Evolutionary conservation across 2,329 filamentous ascomycete species (phyloP), one percentile per base, ranked within the genome.

Genomic region (Rutstroemia sp.): DNA sequence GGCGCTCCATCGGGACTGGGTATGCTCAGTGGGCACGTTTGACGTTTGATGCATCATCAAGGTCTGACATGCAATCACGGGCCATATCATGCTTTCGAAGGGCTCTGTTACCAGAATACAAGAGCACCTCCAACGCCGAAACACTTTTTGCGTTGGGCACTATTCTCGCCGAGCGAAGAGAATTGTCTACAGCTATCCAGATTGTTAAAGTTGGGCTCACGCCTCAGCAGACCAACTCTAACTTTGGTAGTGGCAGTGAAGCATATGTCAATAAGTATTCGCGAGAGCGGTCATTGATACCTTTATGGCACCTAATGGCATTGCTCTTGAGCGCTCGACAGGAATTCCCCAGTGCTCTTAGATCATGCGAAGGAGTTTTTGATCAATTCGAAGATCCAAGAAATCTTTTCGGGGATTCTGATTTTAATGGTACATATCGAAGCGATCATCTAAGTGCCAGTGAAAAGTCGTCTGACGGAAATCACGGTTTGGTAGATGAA

Each of bases 301-400:
- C 92, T 2, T 73, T 96, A 23, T 96, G 94, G 92, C 94, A 99
- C 74, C 78, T 99, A 16, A 78, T 99, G 48, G 86, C 90, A 0
- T 77, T 99, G 23, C 77, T 97, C 21, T 74, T 97, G 30, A 96
- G 89, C 62, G 89, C 91, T 1, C 84, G 88, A 61, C 88, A 95
- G 62, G 91, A 96, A 60, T 95, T 88, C 65, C 75, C 82, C 50
- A 87, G 88, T 70, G 92, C 94, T 2, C 80, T 83, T 27, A 85
- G 86, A 65, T 87, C 91, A 34, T 97, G 92, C 64, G 90, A 95
- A 68, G 91, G 89, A 25, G 92, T 91, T 3, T 88, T 97, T 67
- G 91, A 96, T 63, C 89, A 95, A 67, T 95, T 96, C 65, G 84
- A 86, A 53, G 84, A 89, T 59, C 80, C 84, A 0, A 71, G 80